Evolutionary conservation across 768 basidiomycete genomes (phyloP).

Genomic region (Stropharia rugosoannulata): DNA sequence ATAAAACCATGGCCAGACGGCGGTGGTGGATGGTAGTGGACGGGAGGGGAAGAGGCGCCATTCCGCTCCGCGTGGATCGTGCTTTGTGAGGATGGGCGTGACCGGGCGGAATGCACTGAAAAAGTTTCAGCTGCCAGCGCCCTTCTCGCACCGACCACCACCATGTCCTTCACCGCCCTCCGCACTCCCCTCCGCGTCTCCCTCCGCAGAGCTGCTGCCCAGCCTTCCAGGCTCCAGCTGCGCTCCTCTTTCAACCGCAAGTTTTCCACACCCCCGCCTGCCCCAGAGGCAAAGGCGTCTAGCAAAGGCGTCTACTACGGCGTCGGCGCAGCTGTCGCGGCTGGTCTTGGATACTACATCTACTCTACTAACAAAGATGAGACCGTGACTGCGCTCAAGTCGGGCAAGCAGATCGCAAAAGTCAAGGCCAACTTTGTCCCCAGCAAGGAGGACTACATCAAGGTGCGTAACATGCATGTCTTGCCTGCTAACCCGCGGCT

Average conservation of each 20-base stretch:
- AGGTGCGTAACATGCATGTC: slow-evolving; percentile 42
- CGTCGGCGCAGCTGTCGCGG: slow-evolving; percentile 56
- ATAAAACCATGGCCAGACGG: background rate
- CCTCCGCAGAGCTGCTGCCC: slow-evolving; percentile 37
- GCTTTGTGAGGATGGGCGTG: background rate
- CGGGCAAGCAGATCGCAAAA: slow-evolving; percentile 61
- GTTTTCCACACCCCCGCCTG: slow-evolving; percentile 54
- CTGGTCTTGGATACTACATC: slow-evolving; percentile 66
- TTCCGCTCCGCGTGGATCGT: background rate
- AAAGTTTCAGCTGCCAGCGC: slow-evolving; percentile 9
- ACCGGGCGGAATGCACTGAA: background rate
- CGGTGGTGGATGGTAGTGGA: no score
- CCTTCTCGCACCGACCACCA: slow-evolving; percentile 20
- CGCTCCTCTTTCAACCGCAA: slow-evolving; percentile 48
- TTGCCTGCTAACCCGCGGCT: background rate
- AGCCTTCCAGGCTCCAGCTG: slow-evolving; percentile 23
- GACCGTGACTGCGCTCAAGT: slow-evolving; percentile 53
- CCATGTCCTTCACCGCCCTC: slow-evolving; percentile 59
- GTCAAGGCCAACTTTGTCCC: slow-evolving; percentile 70
- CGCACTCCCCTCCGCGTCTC: slow-evolving; percentile 51
- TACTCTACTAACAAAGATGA: slow-evolving; percentile 44
- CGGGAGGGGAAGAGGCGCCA: background rate
- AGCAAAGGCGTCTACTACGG: slow-evolving; percentile 59
- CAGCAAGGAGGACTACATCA: slow-evolving; percentile 85
- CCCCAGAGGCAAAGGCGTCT: slow-evolving; percentile 50